phyloP scores from a whole-genome alignment of 495 filamentous ascomycete genomes.

The Tuber borchii region DNA sequence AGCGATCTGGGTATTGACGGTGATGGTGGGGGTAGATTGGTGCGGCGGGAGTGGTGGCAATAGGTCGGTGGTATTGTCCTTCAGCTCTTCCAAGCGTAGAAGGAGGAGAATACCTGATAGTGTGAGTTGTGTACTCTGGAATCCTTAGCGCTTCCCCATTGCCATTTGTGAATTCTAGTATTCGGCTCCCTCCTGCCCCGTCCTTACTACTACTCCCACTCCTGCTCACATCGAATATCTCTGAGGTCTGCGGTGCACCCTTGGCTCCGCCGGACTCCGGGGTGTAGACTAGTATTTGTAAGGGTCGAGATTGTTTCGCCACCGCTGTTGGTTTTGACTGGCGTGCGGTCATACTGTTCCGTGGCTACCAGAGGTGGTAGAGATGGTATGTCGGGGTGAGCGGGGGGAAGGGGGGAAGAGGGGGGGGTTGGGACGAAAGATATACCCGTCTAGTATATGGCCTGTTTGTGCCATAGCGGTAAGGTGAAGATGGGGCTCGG shows the following conservation, averaged over 20 bases:
- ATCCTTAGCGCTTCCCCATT: background rate
- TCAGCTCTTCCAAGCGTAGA: background rate
- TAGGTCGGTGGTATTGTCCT: background rate
- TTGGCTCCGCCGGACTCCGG: background rate
- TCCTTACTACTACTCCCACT: background rate
- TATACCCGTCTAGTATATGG: background rate
- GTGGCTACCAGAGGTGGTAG: background rate
- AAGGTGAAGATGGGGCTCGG: background rate
- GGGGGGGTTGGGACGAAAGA: background rate
- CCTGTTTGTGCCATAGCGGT: background rate
- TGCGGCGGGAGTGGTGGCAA: background rate
- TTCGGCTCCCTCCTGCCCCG: background rate
- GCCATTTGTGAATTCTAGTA: background rate
- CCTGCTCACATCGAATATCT: background rate
- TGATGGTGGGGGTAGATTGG: background rate
- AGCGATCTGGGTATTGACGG: background rate
- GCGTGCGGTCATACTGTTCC: background rate
- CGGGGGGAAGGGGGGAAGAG: too few species aligned
- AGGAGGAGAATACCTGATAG: background rate
- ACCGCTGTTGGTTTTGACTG: background rate
- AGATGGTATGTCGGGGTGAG: background rate
- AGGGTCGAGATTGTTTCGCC: background rate
- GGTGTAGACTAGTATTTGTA: conserved; percentile 1
- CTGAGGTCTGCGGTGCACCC: background rate
- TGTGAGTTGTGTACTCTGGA: background rate